Conservation (phyloP, 2,329 filamentous ascomycete species). For the Hortaea sp. region DNA sequence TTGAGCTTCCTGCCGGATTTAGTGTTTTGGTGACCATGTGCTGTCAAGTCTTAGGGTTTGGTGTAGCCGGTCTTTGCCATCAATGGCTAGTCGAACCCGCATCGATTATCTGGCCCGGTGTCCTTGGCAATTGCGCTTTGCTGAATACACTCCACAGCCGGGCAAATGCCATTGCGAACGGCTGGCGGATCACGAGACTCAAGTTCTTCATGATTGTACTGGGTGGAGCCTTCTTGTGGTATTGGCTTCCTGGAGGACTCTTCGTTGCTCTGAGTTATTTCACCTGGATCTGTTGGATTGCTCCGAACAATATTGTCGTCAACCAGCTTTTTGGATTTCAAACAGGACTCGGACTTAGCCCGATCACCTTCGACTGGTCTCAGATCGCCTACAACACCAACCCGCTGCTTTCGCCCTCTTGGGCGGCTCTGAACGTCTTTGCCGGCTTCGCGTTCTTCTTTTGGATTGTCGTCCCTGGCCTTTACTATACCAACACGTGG, state of each 20-base stretch:
- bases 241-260: conserved; percentile 68
- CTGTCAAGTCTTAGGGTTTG: conserved; percentile 77
- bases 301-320: conserved; percentile 73
- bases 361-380: conserved; percentile 83
- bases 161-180: conserved; percentile 66
- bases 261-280: conserved; percentile 83
- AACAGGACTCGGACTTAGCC: conserved; percentile 72
- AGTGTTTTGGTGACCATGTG: conserved; percentile 76
- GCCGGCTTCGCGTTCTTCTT: conserved; percentile 34
- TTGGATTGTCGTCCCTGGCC: conserved; percentile 33
- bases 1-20: conserved; percentile 65
- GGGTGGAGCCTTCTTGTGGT: conserved; percentile 63
- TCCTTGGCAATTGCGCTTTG: conserved; percentile 80
- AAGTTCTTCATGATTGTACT: conserved; percentile 74
- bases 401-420: conserved; percentile 33
- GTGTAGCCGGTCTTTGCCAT: conserved; percentile 72
- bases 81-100: conserved; percentile 75
- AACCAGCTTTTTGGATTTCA: conserved; percentile 82
- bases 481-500: conserved; percentile 47
- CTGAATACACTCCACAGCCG: conserved; percentile 70
- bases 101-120: conserved; percentile 87
- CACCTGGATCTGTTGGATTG: conserved; percentile 57
- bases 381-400: conserved; percentile 83
- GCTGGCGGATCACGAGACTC: conserved; percentile 59
- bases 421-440: conserved; percentile 34